These are phyloP conservation scores for Triglochin maritima DNA, from an alignment of 106 monocot genomes.

Conservation along the genomic window DNA sequence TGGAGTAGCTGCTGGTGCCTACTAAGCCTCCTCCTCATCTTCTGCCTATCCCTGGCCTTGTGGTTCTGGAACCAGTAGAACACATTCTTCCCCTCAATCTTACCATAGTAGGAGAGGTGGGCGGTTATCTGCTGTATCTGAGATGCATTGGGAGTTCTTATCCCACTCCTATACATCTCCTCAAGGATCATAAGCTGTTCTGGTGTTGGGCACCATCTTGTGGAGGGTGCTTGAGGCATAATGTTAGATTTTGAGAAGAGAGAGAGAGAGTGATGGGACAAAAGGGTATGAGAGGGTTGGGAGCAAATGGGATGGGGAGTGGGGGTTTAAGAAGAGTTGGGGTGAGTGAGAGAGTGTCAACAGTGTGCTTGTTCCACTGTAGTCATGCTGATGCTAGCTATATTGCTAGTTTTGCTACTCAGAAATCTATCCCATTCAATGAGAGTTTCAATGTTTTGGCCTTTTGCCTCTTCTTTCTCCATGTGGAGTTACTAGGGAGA, in stretches of 20 bases:
- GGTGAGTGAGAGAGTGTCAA: not conserved
- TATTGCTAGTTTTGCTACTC: not conserved
- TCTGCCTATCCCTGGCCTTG: conserved; percentile 31
- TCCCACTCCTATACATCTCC: conserved; percentile 34
- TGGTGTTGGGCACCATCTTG: conserved; percentile 35
- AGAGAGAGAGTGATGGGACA: conserved; percentile 2
- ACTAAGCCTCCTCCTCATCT: conserved; percentile 22
- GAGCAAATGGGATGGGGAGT: not conserved
- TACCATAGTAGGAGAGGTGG: conserved; percentile 25
- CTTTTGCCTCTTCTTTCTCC: conserved; percentile 3
- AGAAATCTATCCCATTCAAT: conserved; percentile 10
- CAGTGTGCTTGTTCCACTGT: conserved; percentile 6
- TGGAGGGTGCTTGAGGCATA: conserved; percentile 38
- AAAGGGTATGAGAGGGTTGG: conserved; percentile 1
- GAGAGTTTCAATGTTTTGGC: conserved; percentile 19
- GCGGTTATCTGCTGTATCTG: conserved; percentile 43
- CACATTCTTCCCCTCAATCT: conserved; percentile 33
- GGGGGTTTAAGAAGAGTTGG: conserved; percentile 1
- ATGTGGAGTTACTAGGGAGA: conserved; percentile 4
- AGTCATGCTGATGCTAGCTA: conserved; percentile 7
- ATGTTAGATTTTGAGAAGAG: conserved; percentile 7
- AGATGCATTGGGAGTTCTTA: conserved; percentile 27
- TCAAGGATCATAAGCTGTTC: conserved; percentile 37
- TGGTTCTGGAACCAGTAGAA: conserved; percentile 40
- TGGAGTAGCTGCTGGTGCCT: conserved; percentile 29